These are phyloP conservation scores for Fusarium irregulare DNA, from an alignment of 2,329 filamentous ascomycete species.

Conservation along the genomic window DNA sequence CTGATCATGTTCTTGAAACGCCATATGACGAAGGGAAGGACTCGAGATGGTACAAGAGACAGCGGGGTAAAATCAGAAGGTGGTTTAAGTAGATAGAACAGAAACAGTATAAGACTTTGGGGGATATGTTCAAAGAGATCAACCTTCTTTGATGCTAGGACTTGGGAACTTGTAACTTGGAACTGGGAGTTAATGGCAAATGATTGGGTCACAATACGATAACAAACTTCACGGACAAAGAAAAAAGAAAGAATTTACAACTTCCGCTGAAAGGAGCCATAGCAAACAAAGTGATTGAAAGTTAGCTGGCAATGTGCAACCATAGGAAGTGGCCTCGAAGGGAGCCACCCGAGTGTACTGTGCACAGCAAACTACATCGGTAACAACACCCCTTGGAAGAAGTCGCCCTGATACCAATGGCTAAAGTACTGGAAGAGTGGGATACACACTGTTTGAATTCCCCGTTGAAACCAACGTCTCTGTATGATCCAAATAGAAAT, in stretches of 20 bases:
- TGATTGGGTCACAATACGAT: background rate
- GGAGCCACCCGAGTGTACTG: too few relatives aligned
- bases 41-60: background rate
- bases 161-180: background rate
- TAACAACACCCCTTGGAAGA: too few relatives aligned
- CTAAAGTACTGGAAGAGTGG: accelerated
- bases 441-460: accelerated
- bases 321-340: accelerated
- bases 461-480: accelerated
- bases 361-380: too few relatives aligned
- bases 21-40: background rate
- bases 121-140: too few relatives aligned
- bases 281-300: too few relatives aligned
- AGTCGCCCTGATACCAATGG: too few relatives aligned
- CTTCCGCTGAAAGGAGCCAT: accelerated
- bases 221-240: background rate
- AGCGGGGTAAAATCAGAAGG: accelerated
- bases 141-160: background rate
- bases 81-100: background rate
- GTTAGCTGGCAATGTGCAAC: background rate
- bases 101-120: too few relatives aligned
- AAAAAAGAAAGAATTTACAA: background rate
- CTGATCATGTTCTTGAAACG: background rate
- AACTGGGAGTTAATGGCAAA: background rate
- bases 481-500: background rate